Conservation (phyloP, 805 yeast species). For the Spencermartinsiella europaea region DNA sequence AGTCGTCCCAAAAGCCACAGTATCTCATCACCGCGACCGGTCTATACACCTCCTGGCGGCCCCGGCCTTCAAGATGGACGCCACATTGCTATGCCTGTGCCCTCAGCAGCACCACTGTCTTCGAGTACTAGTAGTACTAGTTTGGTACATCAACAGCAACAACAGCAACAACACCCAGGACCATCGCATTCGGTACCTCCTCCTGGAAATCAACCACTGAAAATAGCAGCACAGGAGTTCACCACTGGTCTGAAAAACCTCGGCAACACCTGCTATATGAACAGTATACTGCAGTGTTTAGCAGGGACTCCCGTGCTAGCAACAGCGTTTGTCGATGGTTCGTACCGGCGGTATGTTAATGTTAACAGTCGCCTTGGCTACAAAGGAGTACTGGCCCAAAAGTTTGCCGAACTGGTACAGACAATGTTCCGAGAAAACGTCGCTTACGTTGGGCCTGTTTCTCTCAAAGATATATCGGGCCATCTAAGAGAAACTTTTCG, state of each 20-base stretch:
- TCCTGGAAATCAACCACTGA: conserved; percentile 3
- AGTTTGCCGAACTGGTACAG: conserved; percentile 55
- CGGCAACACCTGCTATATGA: conserved; percentile 93
- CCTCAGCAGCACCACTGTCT: conserved; percentile 1
- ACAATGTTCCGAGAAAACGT: conserved; percentile 49
- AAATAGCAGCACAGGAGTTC: conserved; percentile 31
- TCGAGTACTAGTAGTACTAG: too few species aligned
- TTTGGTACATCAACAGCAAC: too few species aligned
- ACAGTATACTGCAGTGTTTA: conserved; percentile 82
- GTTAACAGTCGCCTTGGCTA: conserved; percentile 70
- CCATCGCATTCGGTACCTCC: conserved; percentile 9
- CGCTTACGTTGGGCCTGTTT: conserved; percentile 50
- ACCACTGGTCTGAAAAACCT: conserved; percentile 72
- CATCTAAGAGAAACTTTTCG: conserved; percentile 59
- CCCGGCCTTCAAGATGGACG: not conserved
- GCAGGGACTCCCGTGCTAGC: conserved; percentile 66
- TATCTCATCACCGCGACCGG: not conserved
- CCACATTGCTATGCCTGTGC: conserved; percentile 4
- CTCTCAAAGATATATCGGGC: conserved; percentile 65
- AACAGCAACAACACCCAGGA: too few species aligned
- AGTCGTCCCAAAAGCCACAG: not conserved
- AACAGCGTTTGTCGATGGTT: conserved; percentile 53
- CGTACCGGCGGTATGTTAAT: conserved; percentile 65
- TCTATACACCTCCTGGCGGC: conserved; percentile 7
- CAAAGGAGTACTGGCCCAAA: conserved; percentile 68